A percentile compares a stretch with the other conserved stretches of the same genome.
Conservation (phyloP, 2,329 filamentous ascomycete species). For the Tolypocladium amazonense region DNA sequence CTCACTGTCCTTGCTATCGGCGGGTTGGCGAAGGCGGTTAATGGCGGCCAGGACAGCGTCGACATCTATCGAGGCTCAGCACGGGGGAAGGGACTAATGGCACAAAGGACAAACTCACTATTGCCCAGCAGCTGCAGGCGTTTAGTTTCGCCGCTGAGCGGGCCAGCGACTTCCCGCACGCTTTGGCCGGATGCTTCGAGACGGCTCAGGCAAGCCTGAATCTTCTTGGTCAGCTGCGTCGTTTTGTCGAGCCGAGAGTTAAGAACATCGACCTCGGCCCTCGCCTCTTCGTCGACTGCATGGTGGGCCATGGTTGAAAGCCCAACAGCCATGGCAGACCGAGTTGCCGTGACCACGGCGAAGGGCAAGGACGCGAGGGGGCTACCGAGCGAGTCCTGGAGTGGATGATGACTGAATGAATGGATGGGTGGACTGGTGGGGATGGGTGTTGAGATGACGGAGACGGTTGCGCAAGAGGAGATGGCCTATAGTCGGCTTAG, state of each 20-base stretch:
- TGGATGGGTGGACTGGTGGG: not conserved
- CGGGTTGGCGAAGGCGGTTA: constrained; percentile 77
- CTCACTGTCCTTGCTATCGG: constrained; percentile 84
- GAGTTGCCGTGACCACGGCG: not conserved
- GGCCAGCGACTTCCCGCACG: constrained; percentile 83
- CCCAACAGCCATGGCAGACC: constrained; percentile 38
- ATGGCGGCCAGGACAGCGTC: constrained; percentile 80
- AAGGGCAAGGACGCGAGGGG: not conserved
- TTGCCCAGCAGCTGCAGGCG: constrained; percentile 76
- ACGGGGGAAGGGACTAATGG: not conserved
- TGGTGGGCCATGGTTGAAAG: constrained; percentile 32
- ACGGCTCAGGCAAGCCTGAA: constrained; percentile 74
- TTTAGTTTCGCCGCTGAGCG: constrained; percentile 86
- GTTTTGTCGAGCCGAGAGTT: constrained; percentile 80
- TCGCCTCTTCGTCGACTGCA: constrained; percentile 54
- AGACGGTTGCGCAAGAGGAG: too few species aligned
- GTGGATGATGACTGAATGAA: not conserved
- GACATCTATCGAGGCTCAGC: constrained; percentile 49
- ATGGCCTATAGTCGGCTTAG: too few species aligned
- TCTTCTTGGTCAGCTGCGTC: constrained; percentile 86
- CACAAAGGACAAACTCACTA: constrained; percentile 40
- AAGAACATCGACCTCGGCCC: constrained; percentile 59
- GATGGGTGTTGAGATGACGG: not conserved
- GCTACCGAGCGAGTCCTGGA: not conserved
- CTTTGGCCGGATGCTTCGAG: constrained; percentile 83